phyloP scores from a whole-genome alignment of 257 asterid genomes.

The Nicotiana tomentosiformis region DNA sequence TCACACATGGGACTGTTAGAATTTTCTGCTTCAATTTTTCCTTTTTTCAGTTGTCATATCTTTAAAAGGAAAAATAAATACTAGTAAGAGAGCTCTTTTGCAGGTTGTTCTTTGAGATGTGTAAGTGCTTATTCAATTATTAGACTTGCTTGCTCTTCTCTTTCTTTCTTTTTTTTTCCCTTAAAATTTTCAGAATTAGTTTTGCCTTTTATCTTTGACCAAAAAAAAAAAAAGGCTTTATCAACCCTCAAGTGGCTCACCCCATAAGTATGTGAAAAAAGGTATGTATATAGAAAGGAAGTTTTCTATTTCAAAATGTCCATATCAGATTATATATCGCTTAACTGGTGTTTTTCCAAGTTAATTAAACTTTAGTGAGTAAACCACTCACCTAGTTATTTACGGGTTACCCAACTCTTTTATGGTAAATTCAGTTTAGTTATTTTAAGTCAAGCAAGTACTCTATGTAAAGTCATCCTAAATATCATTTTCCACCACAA shows the following conservation, averaged over 20 bases:
- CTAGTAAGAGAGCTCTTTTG: neutral
- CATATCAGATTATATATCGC: neutral
- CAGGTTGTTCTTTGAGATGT: neutral
- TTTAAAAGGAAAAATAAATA: neutral
- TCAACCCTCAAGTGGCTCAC: neutral
- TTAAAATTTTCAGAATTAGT: neutral
- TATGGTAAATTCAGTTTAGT: neutral
- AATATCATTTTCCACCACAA: neutral
- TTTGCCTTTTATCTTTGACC: neutral
- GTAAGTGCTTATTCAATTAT: neutral
- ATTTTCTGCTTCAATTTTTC: neutral
- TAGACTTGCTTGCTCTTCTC: neutral
- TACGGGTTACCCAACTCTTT: neutral
- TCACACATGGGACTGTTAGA: conserved; percentile 5
- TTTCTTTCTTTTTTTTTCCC: neutral
- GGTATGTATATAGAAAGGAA: neutral
- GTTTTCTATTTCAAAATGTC: neutral
- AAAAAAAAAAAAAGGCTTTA: neutral
- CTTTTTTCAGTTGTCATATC: neutral
- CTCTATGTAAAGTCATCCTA: too few relatives aligned
- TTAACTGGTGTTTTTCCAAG: neutral
- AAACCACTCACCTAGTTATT: too few relatives aligned
- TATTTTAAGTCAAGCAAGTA: too few relatives aligned
- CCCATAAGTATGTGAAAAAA: neutral
- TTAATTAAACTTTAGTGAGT: neutral